These are phyloP conservation scores for Tetrahymena malaccensis DNA, from an alignment of 73 alveolate species.

Conservation along the genomic window DNA sequence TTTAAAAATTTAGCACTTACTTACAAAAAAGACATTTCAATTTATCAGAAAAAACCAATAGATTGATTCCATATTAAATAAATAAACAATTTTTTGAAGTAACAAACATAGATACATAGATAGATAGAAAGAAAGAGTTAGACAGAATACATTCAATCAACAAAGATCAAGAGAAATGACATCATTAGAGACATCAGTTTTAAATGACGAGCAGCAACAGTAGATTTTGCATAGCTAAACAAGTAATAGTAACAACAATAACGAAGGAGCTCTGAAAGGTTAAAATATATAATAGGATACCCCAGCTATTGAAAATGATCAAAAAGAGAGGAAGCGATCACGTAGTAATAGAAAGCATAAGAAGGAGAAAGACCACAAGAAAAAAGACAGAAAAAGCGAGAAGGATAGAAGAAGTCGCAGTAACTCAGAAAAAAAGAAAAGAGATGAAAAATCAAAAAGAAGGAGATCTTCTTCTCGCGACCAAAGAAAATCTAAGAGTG, in stretches of 20 bases:
- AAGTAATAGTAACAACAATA: neutral
- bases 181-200: neutral
- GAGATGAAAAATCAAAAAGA: neutral
- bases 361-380: neutral
- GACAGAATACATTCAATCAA: neutral
- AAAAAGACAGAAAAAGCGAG: neutral
- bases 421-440: neutral
- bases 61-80: neutral
- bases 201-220: neutral
- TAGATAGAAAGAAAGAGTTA: neutral
- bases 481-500: neutral
- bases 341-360: neutral
- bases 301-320: neutral
- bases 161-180: neutral
- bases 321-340: neutral
- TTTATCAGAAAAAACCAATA: neutral
- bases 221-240: neutral
- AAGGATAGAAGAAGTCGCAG: neutral
- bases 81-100: neutral
- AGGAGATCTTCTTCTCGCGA: neutral
- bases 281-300: neutral
- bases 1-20: too few relatives aligned
- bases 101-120: neutral
- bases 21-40: too few relatives aligned
- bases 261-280: conserved; percentile 2